Base-by-base conservation (phyloP, 768 basidiomycete species). In the Tricholoma sp. region DNA sequence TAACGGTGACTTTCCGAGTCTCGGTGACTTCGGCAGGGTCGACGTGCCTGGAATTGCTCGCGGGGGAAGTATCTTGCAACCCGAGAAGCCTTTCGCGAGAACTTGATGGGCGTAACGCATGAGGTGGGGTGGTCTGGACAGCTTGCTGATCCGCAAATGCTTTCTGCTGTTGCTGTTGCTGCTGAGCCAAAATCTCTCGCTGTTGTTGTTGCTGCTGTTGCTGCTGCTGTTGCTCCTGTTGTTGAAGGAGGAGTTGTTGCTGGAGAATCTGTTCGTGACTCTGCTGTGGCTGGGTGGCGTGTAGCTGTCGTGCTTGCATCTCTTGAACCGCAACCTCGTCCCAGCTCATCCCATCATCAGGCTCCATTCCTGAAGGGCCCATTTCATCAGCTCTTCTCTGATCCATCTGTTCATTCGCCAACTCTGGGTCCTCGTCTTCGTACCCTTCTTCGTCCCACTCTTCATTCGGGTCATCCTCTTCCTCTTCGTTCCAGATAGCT, bases 261-360 rank as follows among this genome's bases (percentile, higher is more conserved):
- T 65, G 61, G 55, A 70, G 69, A 48, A 74, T 65, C 34, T 64
- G 60, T n/a, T 61, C 61, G 32, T 59, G 55, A 4, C 65, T 65
- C 47, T 72, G 72, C 12, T 77, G 68, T 31, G 69, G 59, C 11
- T 69, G 62, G 44, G 59, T 65, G 57, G 66, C 55, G 53, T 63
- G 57, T 28, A 59, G 64, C 48, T 64, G 69, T 11, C 63, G 70
- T 12, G 66, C 68, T 53, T 77, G 79, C 59, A 78, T 76, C 44
- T 78, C 76, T 53, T 80, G 82, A 2, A 81, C 84, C 10, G 77
- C 80, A 36, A 76, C 70, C 53, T 92, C 89, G 49, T 94, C 92
- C 94, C 94, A 95, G 57, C 81, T 80, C 83, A 95, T 90, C 2
- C 86, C 88, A 63, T 94, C 93, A 58, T 93, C 91, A 0, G 80